phyloP scores from a whole-genome alignment of 2,329 filamentous ascomycete genomes.

The Alternaria triticina region DNA sequence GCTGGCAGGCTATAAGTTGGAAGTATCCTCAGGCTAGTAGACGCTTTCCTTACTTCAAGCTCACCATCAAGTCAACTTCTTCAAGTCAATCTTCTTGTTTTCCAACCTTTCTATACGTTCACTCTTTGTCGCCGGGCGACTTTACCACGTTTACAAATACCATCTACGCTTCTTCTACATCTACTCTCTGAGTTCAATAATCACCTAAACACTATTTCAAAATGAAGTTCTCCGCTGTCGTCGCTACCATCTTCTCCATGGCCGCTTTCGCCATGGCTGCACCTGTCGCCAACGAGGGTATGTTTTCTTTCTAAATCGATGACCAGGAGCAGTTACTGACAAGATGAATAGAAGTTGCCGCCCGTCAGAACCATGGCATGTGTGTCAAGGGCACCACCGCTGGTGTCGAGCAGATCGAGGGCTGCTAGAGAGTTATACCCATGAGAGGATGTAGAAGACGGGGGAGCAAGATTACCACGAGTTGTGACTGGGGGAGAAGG shows the following conservation, averaged over 20 bases:
- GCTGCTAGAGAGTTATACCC: conserved; percentile 7
- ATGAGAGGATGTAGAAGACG: neutral
- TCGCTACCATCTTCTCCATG: conserved; percentile 45
- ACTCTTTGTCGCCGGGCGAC: conserved; percentile 44
- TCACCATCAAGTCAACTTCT: conserved; percentile 15
- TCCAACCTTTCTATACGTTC: conserved; percentile 28
- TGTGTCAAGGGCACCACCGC: conserved; percentile 28
- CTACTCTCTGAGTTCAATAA: conserved; percentile 2
- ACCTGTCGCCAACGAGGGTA: conserved; percentile 37
- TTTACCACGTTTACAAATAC: conserved; percentile 22
- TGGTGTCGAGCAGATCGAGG: conserved; percentile 4
- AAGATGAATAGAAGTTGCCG: conserved; percentile 26
- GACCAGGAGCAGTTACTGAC: conserved; percentile 9
- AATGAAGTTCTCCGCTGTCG: conserved; percentile 46
- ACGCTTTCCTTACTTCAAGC: conserved; percentile 21
- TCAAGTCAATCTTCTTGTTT: conserved; percentile 20
- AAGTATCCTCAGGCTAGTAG: conserved; percentile 10
- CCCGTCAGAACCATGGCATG: conserved; percentile 47
- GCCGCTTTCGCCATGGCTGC: conserved; percentile 42
- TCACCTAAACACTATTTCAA: conserved; percentile 17
- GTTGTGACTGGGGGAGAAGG: neutral
- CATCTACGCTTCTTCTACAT: conserved; percentile 5
- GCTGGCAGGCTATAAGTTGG: conserved; percentile 27
- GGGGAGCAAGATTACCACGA: neutral
- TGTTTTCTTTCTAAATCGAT: neutral